Conservation (phyloP, 805 yeast species). For the Saturnispora dispora region DNA sequence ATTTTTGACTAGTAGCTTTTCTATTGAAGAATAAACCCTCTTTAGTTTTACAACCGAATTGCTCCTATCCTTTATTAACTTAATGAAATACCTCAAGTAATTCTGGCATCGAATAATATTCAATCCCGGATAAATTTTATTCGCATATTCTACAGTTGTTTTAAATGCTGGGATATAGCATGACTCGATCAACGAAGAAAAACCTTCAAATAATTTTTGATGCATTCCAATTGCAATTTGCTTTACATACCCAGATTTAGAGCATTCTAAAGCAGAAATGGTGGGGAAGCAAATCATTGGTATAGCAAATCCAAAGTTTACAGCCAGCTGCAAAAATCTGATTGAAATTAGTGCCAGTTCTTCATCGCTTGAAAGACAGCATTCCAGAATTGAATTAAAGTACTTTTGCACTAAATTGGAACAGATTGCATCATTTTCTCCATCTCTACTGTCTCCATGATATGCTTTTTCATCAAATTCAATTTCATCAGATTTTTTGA, state of each 20-base stretch:
- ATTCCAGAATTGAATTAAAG: conserved; percentile 36
- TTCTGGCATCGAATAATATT: conserved; percentile 23
- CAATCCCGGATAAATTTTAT: conserved; percentile 15
- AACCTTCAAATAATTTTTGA: conserved; percentile 46
- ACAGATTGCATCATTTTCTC: conserved; percentile 61
- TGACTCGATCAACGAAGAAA: conserved; percentile 63
- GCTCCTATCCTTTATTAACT: conserved; percentile 31
- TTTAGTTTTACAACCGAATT: conserved; percentile 5
- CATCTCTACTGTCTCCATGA: conserved; percentile 43
- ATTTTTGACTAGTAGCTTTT: neutral
- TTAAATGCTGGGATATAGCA: conserved; percentile 56
- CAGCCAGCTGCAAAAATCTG: conserved; percentile 44
- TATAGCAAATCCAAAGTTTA: conserved; percentile 61
- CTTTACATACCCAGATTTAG: conserved; percentile 35
- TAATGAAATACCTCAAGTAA: conserved; percentile 34
- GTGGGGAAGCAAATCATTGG: conserved; percentile 66
- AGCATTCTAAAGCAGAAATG: conserved; percentile 58
- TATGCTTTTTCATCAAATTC: conserved; percentile 41
- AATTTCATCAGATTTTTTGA: conserved; percentile 27
- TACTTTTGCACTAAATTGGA: conserved; percentile 64
- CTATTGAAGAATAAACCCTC: neutral
- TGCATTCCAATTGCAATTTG: conserved; percentile 46
- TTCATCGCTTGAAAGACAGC: conserved; percentile 38
- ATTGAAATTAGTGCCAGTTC: conserved; percentile 41
- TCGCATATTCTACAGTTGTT: conserved; percentile 40